Evolutionary conservation across 1,139 yeast species (phyloP).

Genomic region (Petasospora fabianii): DNA sequence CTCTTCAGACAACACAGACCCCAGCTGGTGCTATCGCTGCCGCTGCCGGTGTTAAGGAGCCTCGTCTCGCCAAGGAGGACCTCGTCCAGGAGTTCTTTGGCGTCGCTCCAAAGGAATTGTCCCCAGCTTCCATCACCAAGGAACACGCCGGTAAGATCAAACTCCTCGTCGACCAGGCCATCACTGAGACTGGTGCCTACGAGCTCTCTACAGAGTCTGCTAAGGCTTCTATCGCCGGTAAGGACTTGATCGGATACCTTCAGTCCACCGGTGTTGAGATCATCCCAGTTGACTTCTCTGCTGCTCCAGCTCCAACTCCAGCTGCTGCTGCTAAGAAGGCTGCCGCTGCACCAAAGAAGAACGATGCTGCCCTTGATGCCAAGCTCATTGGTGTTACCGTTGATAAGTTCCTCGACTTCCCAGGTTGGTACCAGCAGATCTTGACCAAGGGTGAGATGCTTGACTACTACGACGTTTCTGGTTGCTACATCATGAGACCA

Average conservation of each 20-base stretch:
- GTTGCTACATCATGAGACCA: conserved; percentile 97
- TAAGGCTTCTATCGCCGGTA: conserved; percentile 53
- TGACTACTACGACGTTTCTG: conserved; percentile 97
- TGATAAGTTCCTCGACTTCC: conserved; percentile 86
- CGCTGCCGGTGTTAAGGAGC: conserved; percentile 74
- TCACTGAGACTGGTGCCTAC: conserved; percentile 43
- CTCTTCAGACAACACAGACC: conserved; percentile 66
- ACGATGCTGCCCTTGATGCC: conserved; percentile 68
- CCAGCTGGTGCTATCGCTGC: conserved; percentile 64
- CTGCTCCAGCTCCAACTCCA: conserved; percentile 32
- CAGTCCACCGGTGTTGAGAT: conserved; percentile 52
- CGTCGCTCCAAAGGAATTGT: conserved; percentile 61
- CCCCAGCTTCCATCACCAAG: conserved; percentile 54
- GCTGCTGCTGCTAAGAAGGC: conserved; percentile 27
- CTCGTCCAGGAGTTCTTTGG: conserved; percentile 65
- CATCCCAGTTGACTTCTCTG: conserved; percentile 26
- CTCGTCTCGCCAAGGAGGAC: conserved; percentile 83
- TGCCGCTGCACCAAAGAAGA: conserved; percentile 24
- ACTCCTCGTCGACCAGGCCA: conserved; percentile 58
- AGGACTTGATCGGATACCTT: conserved; percentile 50
- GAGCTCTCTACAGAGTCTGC: conserved; percentile 58
- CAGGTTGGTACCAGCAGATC: conserved; percentile 97
- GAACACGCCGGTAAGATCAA: conserved; percentile 62
- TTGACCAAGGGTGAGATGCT: conserved; percentile 96
- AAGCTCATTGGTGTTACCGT: conserved; percentile 95